phyloP scores from a whole-genome alignment of 2,329 filamentous ascomycete species.

The Tolypocladium capitatum region DNA sequence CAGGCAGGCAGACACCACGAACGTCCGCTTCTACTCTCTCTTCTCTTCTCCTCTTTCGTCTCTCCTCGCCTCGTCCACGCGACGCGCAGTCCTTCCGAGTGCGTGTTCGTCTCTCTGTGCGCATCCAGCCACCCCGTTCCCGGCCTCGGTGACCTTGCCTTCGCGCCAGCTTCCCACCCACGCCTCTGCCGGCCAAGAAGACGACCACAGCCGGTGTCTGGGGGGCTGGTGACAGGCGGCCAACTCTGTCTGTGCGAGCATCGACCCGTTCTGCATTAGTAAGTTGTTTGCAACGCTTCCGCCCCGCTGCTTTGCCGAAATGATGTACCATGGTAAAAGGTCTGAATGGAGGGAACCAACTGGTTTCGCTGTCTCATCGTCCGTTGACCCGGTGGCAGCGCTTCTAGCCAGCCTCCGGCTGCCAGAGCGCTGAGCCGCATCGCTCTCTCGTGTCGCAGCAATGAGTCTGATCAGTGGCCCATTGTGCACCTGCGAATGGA shows the following conservation, averaged over 20 bases:
- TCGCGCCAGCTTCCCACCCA: neutral
- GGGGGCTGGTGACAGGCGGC: neutral
- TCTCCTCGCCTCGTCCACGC: neutral
- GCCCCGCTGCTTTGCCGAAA: slow-evolving; percentile 13
- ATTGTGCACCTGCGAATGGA: neutral
- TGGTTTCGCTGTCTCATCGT: slow-evolving; percentile 26
- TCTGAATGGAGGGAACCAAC: slow-evolving; percentile 38
- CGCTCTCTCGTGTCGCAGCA: neutral
- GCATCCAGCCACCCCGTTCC: neutral
- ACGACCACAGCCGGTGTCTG: neutral
- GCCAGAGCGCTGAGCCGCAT: neutral
- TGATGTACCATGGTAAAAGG: slow-evolving; percentile 55
- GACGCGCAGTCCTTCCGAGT: neutral
- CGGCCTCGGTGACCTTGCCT: neutral
- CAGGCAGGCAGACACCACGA: neutral
- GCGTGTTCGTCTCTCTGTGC: neutral
- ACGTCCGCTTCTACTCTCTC: neutral
- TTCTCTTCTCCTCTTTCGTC: neutral
- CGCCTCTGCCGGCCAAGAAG: neutral
- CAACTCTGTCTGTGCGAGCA: neutral
- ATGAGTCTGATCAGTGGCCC: slow-evolving; percentile 1
- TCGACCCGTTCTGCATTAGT: neutral
- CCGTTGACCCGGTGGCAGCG: slow-evolving; percentile 2
- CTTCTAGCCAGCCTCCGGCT: neutral
- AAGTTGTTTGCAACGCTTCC: neutral